Evolutionary conservation across 148 eudicot genomes (phyloP).

Genomic region (Cornus kousa): DNA sequence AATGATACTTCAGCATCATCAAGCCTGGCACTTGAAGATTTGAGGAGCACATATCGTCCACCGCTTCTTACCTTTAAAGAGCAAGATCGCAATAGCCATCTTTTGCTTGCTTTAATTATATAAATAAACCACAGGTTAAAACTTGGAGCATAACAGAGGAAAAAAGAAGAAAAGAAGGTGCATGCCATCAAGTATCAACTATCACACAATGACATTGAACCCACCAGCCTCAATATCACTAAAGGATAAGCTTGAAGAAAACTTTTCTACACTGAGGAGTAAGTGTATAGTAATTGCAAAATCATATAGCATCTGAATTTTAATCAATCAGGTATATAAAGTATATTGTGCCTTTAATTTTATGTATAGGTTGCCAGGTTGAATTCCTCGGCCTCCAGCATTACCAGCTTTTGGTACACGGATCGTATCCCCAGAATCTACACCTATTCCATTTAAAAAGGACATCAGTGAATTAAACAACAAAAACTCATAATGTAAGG

Average conservation of each 20-base stretch:
- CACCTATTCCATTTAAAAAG: slow-evolving; percentile 43
- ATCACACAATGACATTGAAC: too few relatives aligned
- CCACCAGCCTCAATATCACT: background rate
- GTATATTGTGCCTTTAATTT: slow-evolving; percentile 53
- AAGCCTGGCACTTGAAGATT: background rate
- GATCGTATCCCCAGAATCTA: slow-evolving; percentile 85
- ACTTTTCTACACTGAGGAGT: background rate
- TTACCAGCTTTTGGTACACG: slow-evolving; percentile 88
- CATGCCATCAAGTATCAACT: background rate
- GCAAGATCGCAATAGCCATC: background rate
- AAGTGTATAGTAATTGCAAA: background rate
- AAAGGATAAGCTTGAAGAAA: background rate
- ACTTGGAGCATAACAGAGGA: too few relatives aligned
- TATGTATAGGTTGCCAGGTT: slow-evolving; percentile 70
- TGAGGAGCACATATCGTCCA: background rate
- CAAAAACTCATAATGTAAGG: background rate
- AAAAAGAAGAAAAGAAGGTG: background rate
- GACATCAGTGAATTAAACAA: slow-evolving; percentile 15
- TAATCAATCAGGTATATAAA: background rate
- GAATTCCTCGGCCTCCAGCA: slow-evolving; percentile 64
- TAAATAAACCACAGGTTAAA: background rate
- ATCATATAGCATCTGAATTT: slow-evolving; percentile 9
- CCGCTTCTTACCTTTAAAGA: background rate
- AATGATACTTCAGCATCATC: background rate
- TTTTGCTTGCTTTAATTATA: background rate